Percentiles rank a stretch among this genome's conserved stretches.
These are phyloP conservation scores for Nephelium lappaceum DNA, from an alignment of 345 rosid species.

Conservation along the genomic window DNA sequence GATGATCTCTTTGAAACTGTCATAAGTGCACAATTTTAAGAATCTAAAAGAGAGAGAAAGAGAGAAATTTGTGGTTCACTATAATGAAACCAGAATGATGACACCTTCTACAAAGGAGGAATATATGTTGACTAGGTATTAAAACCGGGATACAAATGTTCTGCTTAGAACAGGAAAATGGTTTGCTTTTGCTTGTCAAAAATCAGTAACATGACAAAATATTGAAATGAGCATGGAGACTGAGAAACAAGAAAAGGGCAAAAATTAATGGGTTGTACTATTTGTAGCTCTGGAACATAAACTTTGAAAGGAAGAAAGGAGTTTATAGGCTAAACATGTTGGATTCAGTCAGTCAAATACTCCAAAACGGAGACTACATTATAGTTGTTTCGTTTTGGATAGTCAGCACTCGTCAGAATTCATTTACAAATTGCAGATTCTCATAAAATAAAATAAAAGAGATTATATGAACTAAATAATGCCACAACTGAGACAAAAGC, in stretches of 20 bases:
- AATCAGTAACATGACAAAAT: background rate
- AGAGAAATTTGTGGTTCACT: no score
- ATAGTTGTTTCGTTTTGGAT: background rate
- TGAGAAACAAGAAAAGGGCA: background rate
- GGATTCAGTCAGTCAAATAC: background rate
- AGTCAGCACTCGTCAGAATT: background rate
- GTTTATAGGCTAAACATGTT: background rate
- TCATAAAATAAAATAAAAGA: background rate
- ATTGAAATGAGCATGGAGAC: background rate
- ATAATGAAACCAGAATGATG: no score
- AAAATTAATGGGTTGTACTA: background rate
- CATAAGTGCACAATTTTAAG: no score
- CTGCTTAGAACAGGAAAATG: no score
- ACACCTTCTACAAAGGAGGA: no score
- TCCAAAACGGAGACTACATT: background rate
- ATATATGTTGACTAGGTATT: no score
- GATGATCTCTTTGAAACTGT: no score
- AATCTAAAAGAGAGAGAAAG: no score
- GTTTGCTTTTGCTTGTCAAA: no score
- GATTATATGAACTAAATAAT: no score
- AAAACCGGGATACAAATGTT: no score
- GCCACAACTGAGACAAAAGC: no score
- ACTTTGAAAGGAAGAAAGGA: background rate
- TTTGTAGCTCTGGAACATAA: background rate
- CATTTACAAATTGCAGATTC: background rate